These are phyloP conservation scores for Wickerhamomyces tratensis DNA, from an alignment of 805 yeast genomes.

Conservation along the genomic window DNA sequence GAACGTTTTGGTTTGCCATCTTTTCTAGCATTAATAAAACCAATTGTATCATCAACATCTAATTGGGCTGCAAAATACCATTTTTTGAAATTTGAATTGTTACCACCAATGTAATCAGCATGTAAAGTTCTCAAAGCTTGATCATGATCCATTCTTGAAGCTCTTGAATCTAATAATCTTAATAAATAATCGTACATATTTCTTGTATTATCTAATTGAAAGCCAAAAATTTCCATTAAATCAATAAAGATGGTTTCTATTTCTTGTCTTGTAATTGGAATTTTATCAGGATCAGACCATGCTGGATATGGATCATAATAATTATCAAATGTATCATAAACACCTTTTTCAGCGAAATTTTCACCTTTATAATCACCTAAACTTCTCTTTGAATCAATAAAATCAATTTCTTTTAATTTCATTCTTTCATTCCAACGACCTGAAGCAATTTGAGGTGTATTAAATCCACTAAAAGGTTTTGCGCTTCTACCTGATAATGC, in stretches of 20 bases:
- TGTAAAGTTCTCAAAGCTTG: conserved; percentile 53
- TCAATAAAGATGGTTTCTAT: conserved; percentile 49
- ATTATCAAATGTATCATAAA: conserved; percentile 32
- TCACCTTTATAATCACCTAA: conserved; percentile 22
- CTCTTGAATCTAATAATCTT: conserved; percentile 56
- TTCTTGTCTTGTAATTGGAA: conserved; percentile 41
- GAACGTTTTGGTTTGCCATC: conserved; percentile 15
- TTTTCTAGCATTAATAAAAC: conserved; percentile 22
- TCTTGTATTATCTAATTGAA: conserved; percentile 54
- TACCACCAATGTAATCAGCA: conserved; percentile 69
- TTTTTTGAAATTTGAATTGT: conserved; percentile 55
- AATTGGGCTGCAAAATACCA: conserved; percentile 74
- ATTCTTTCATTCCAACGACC: conserved; percentile 44
- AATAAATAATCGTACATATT: conserved; percentile 62
- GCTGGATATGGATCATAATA: conserved; percentile 42
- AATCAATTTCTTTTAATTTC: conserved; percentile 21
- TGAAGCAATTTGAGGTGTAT: conserved; percentile 82
- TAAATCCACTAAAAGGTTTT: conserved; percentile 90
- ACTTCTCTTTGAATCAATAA: conserved; percentile 5
- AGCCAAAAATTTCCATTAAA: conserved; percentile 49
- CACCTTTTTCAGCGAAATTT: conserved; percentile 27
- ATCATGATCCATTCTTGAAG: conserved; percentile 50
- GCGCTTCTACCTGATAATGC: conserved; percentile 24
- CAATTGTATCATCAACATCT: conserved; percentile 46
- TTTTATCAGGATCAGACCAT: conserved; percentile 31